Base-by-base conservation (phyloP, 2,329 filamentous ascomycete species). In the Trichoderma koningii region DNA sequence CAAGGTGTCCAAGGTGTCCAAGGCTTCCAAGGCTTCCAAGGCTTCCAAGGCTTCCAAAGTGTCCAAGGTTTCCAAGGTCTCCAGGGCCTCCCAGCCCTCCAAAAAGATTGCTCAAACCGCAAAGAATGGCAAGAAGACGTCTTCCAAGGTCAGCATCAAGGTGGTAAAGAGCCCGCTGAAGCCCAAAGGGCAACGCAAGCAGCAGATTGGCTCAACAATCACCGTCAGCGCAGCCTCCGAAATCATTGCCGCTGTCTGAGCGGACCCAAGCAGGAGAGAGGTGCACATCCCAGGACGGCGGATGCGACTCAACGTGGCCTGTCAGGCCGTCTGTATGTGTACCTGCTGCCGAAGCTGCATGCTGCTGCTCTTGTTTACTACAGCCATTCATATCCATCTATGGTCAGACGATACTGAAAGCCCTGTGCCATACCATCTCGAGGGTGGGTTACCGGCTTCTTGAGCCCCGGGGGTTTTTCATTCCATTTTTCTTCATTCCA, bases 211-310 rank as follows among this genome's bases (percentile, higher is more conserved):
- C 52, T n/a, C 50, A 19, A 47, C 60, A 19, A 57, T 63, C 28
- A 63, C 50, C 52, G 61, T 55, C 17, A 55, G 50, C 52, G 51
- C n/a, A 34, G 26, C 61, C 26, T 5, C 41, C n/a, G 47, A 47
- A 26, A 23, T 63, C 12, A 48, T 45, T 2, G 51, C 38, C 17
- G 10, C 52, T 12, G 30, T 28, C 26, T 62, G 38, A 63, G 42
- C 41, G 15, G 3, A 15, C 4, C 1, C 12, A 42, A 3, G 19
- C 21, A 12, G 7, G 21, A 9, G 9, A 15, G 30, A 19, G 19
- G 6, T 38, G 45, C 56, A 17, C 28, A 21, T 51, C 45, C 23
- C 28, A 7, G 56, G 56, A 28, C 28, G 12, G 41, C 50, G 15
- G 30, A 19, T 42, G 56, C 45, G 21, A 50, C 28, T 60, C 56